These are phyloP conservation scores for Cucurbita maxima DNA, from an alignment of 306 rosid species.

Conservation along the genomic window DNA sequence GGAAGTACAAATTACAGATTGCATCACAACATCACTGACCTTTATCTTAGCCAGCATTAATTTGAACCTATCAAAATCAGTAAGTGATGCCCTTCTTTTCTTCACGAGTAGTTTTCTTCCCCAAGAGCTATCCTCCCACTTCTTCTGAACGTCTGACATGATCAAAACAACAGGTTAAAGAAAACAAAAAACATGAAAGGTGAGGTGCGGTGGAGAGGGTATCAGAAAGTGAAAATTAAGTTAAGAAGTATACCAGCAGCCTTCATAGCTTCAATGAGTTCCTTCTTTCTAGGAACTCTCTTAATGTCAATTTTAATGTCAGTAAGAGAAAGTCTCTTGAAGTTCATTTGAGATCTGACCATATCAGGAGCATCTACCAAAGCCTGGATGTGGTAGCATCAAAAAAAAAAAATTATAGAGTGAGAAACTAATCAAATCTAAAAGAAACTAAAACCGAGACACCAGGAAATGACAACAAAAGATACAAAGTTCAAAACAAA, in stretches of 20 bases:
- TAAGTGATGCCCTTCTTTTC: slow-evolving; percentile 33
- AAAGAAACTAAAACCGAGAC: background rate
- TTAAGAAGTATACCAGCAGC: slow-evolving; percentile 20
- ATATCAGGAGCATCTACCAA: slow-evolving; percentile 40
- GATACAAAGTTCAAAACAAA: background rate
- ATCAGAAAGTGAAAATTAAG: background rate
- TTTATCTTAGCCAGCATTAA: slow-evolving; percentile 44
- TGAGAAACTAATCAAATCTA: background rate
- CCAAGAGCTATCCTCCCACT: slow-evolving; percentile 48
- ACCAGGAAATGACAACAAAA: background rate
- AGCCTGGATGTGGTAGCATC: slow-evolving; percentile 13
- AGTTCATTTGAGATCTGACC: slow-evolving; percentile 37
- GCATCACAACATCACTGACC: slow-evolving; percentile 4
- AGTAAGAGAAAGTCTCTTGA: slow-evolving; percentile 38
- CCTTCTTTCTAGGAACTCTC: slow-evolving; percentile 36
- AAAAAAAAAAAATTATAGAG: background rate
- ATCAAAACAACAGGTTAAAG: background rate
- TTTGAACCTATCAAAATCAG: slow-evolving; percentile 43
- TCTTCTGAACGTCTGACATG: slow-evolving; percentile 34
- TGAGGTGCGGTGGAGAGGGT: background rate
- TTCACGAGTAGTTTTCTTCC: slow-evolving; percentile 36
- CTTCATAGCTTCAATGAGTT: slow-evolving; percentile 29
- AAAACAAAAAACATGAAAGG: background rate
- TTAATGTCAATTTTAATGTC: slow-evolving; percentile 34
- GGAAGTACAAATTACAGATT: background rate